A percentile compares a stretch with the other conserved stretches of the same genome.
Conservation (phyloP, 1,284 basidiomycete species). For the Pulveroboletus sp. region DNA sequence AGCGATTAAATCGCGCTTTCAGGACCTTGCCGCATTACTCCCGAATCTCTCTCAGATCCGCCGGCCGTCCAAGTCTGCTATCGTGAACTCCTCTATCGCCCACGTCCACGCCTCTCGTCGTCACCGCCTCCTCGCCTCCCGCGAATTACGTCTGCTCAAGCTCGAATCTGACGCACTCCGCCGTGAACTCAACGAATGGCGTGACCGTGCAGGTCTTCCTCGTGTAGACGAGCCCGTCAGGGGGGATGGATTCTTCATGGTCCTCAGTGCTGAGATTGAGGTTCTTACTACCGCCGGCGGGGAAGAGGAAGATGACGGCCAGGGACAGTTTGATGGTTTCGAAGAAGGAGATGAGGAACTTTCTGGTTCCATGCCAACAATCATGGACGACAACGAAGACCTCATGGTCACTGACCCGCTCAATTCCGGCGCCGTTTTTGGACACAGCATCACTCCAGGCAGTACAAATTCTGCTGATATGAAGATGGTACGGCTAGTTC, state of each 20-base stretch:
- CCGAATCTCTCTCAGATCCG: conserved; percentile 88
- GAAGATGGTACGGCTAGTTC: conserved; percentile 24
- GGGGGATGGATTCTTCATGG: conserved; percentile 65
- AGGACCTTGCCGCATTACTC: conserved; percentile 86
- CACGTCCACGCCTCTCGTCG: conserved; percentile 80
- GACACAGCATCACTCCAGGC: conserved; percentile 23
- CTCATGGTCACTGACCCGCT: conserved; percentile 16
- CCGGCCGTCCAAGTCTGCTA: conserved; percentile 89
- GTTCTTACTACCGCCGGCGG: conserved; percentile 47
- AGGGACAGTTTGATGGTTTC: conserved; percentile 39
- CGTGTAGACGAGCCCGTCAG: conserved; percentile 66
- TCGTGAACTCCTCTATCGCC: conserved; percentile 89
- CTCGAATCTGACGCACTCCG: conserved; percentile 77
- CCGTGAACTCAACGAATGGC: conserved; percentile 85
- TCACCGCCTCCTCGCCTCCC: conserved; percentile 73
- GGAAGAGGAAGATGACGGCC: conserved; percentile 52
- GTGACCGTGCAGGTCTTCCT: conserved; percentile 66
- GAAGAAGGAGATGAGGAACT: conserved; percentile 35
- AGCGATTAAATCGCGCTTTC: conserved; percentile 20
- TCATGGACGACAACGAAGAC: conserved; percentile 32
- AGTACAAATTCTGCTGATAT: conserved; percentile 22
- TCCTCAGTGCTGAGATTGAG: conserved; percentile 66
- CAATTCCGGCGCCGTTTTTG: conserved; percentile 20
- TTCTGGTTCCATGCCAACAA: conserved; percentile 13
- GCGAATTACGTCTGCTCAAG: conserved; percentile 73